These are phyloP conservation scores for Cytospora paraplurivora DNA, from an alignment of 2,329 filamentous ascomycete species.

Conservation along the genomic window DNA sequence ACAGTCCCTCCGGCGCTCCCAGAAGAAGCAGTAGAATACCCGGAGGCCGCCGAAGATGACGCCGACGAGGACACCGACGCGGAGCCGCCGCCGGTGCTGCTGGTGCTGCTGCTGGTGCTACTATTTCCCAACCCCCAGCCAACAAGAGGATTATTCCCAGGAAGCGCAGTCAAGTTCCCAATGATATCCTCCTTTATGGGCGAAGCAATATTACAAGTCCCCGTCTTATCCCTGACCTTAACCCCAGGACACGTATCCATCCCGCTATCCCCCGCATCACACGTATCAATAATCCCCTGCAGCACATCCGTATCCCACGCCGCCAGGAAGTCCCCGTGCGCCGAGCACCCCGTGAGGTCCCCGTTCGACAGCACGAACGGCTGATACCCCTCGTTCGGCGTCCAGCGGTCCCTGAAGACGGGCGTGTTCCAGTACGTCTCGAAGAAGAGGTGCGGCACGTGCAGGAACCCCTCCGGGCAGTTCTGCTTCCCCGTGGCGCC, in stretches of 20 bases:
- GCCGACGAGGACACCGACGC: constrained; percentile 16
- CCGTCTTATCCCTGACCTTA: constrained; percentile 49
- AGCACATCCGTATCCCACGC: constrained; percentile 69
- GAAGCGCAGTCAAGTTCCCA: constrained; percentile 50
- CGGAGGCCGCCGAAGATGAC: neutral
- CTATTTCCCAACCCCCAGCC: constrained; percentile 44
- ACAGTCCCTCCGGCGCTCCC: no score
- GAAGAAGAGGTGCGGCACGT: constrained; percentile 60
- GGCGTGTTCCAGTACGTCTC: constrained; percentile 65
- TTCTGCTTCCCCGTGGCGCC: constrained; percentile 47
- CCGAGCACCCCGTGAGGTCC: constrained; percentile 69
- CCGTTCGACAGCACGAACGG: constrained; percentile 72
- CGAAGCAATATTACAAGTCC: constrained; percentile 53
- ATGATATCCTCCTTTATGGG: constrained; percentile 49
- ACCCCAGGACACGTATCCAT: constrained; percentile 66
- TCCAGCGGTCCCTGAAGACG: constrained; percentile 54
- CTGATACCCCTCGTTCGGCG: constrained; percentile 54
- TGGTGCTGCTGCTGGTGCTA: constrained; percentile 8
- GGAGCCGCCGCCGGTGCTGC: constrained; percentile 11
- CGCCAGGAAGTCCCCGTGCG: constrained; percentile 73
- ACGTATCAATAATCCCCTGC: constrained; percentile 67
- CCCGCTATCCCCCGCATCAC: constrained; percentile 59
- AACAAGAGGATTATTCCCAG: constrained; percentile 57
- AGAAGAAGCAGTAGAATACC: neutral
- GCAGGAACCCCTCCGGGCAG: constrained; percentile 57